A percentile compares a stretch with the other conserved stretches of the same genome.
Conservation (phyloP, 306 rosid species). For the Lithocarpus polystachyus region DNA sequence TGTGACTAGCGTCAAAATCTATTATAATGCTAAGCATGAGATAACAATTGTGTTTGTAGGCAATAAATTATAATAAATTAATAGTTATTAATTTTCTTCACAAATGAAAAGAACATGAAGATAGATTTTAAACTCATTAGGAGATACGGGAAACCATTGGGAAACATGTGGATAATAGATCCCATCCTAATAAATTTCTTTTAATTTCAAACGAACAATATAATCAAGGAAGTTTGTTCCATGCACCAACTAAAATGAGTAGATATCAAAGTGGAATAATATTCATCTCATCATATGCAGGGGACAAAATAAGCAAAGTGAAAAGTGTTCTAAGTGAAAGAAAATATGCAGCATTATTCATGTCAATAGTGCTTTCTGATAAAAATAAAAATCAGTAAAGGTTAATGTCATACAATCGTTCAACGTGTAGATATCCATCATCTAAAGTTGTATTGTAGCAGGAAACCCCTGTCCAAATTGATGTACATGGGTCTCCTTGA, state of each 20-base stretch:
- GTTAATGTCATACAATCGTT: constrained; percentile 55
- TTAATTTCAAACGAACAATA: not conserved
- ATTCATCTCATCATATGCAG: not conserved
- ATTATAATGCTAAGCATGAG: not conserved
- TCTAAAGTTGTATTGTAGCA: constrained; percentile 49
- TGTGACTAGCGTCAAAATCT: not conserved
- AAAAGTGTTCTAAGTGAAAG: not conserved
- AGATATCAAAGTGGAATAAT: not conserved
- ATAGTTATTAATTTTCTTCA: not conserved
- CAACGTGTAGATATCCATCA: constrained; percentile 79
- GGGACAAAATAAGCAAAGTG: not conserved
- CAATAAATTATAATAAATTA: too few species aligned
- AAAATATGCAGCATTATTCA: not conserved
- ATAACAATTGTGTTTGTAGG: not conserved
- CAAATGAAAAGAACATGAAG: constrained; percentile 14
- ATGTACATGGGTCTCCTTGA: constrained; percentile 72
- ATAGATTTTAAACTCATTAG: not conserved
- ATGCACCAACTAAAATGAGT: not conserved
- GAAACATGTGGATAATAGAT: not conserved
- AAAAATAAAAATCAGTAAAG: constrained; percentile 15
- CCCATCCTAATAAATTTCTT: not conserved
- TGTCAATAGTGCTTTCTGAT: constrained; percentile 8
- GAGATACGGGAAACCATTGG: constrained; percentile 2
- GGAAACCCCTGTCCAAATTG: constrained; percentile 70
- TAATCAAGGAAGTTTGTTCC: not conserved